These are phyloP conservation scores for Mrakia gelida DNA, from an alignment of 768 basidiomycete genomes.

Conservation along the genomic window DNA sequence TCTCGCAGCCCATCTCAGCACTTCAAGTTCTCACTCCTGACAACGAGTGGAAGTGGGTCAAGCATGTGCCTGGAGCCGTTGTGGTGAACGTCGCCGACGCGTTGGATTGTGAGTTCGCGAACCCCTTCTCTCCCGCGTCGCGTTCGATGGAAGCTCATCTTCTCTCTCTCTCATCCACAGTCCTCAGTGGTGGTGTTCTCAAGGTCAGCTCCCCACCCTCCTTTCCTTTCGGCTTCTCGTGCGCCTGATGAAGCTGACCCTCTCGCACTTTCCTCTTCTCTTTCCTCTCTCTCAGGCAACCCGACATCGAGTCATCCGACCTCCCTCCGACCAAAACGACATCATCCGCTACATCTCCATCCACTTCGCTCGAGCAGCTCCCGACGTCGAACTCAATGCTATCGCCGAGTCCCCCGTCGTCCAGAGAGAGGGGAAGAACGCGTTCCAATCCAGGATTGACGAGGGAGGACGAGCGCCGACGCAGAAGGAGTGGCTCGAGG, in stretches of 20 bases:
- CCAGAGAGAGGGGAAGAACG: conserved; percentile 32
- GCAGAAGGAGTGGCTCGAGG: conserved; percentile 36
- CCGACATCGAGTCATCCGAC: conserved; percentile 36
- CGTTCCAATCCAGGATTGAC: conserved; percentile 36
- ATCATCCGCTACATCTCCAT: conserved; percentile 37
- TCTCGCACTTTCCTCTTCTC: neutral
- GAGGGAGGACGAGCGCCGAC: conserved; percentile 35
- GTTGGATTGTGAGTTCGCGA: conserved; percentile 32
- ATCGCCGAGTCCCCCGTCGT: conserved; percentile 37
- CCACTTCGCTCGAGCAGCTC: conserved; percentile 33
- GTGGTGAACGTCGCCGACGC: conserved; percentile 42
- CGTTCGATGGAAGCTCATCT: neutral
- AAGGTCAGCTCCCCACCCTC: conserved; percentile 1
- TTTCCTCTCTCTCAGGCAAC: conserved; percentile 33
- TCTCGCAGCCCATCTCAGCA: conserved; percentile 39
- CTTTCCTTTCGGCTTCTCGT: neutral
- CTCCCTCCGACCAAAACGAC: conserved; percentile 37
- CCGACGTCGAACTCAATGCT: conserved; percentile 33
- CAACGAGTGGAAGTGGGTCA: conserved; percentile 38
- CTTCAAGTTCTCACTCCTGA: conserved; percentile 40
- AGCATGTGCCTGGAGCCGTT: conserved; percentile 37
- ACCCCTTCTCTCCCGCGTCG: neutral
- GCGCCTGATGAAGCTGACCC: too few species aligned
- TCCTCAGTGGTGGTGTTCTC: conserved; percentile 37
- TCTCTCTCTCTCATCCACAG: neutral